These are phyloP conservation scores for Debaryomyces prosopidis DNA, from an alignment of 805 yeast species.

Conservation along the genomic window DNA sequence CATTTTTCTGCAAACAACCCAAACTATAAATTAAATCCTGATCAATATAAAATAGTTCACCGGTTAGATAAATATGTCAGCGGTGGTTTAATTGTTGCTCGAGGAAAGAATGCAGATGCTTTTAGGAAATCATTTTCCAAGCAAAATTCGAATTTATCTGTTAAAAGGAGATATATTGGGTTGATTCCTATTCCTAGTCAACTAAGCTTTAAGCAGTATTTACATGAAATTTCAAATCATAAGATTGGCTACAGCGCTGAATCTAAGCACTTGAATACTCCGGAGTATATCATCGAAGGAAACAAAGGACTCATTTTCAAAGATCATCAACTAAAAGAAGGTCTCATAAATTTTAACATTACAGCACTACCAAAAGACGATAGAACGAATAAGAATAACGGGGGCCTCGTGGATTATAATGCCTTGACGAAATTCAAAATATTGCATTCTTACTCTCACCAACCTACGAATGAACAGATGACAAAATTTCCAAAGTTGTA, in stretches of 20 bases:
- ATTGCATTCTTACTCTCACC: conserved; percentile 9
- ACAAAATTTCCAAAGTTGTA: conserved; percentile 14
- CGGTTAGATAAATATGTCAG: conserved; percentile 24
- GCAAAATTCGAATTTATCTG: background rate
- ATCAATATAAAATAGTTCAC: conserved; percentile 15
- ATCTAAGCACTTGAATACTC: background rate
- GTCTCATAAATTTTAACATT: conserved; percentile 15
- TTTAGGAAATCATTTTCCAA: conserved; percentile 7
- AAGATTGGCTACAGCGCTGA: background rate
- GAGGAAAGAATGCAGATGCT: conserved; percentile 8
- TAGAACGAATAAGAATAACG: conserved; percentile 1
- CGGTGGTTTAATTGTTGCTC: conserved; percentile 21
- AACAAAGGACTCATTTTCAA: conserved; percentile 9
- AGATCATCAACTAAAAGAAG: conserved; percentile 7
- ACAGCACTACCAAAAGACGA: conserved; percentile 7
- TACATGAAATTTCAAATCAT: background rate
- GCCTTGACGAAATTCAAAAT: conserved; percentile 19
- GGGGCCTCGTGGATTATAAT: conserved; percentile 4
- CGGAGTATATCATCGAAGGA: background rate
- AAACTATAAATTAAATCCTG: conserved; percentile 8
- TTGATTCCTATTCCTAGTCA: conserved; percentile 7
- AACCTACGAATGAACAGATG: conserved; percentile 4
- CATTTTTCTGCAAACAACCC: conserved; percentile 4
- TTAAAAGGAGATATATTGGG: conserved; percentile 20
- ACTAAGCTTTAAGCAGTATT: background rate